These are phyloP conservation scores for Parastagonospora avenae DNA, from an alignment of 2,329 filamentous ascomycete species.

Conservation along the genomic window DNA sequence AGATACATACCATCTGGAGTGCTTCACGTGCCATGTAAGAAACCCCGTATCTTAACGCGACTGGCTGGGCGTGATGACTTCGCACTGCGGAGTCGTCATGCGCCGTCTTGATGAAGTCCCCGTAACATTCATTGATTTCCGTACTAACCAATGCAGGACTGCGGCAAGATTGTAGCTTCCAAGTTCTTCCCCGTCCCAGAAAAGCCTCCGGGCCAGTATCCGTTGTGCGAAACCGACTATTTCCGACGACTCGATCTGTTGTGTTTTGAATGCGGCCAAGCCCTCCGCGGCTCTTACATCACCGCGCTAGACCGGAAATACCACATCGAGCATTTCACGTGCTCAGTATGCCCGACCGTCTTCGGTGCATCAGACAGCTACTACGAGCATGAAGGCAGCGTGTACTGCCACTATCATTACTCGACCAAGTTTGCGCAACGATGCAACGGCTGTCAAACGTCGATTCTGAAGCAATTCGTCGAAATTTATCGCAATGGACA, in stretches of 20 bases:
- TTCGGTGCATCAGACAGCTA: constrained; percentile 98
- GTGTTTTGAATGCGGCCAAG: constrained; percentile 89
- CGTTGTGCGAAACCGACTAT: constrained; percentile 95
- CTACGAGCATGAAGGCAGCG: constrained; percentile 94
- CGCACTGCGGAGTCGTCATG: too few relatives aligned
- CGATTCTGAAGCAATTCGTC: constrained; percentile 98
- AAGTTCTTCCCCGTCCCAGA: constrained; percentile 99
- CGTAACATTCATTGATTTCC: too few relatives aligned
- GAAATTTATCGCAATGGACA: constrained; percentile 98
- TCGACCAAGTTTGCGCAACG: constrained; percentile 95
- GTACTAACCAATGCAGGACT: constrained; percentile 70
- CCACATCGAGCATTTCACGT: constrained; percentile 96
- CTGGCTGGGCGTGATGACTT: background rate
- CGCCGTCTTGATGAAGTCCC: too few relatives aligned
- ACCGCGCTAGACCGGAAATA: constrained; percentile 98
- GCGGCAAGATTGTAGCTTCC: constrained; percentile 93
- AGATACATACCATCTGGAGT: constrained; percentile 94
- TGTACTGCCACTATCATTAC: constrained; percentile 99
- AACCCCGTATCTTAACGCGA: background rate
- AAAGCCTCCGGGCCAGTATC: constrained; percentile 87
- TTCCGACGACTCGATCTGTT: constrained; percentile 89
- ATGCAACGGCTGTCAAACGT: constrained; percentile 95
- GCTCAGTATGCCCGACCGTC: constrained; percentile 94
- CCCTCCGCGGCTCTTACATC: constrained; percentile 94
- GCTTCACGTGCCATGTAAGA: constrained; percentile 90